These are phyloP conservation scores for Colletotrichum musae DNA, from an alignment of 2,329 filamentous ascomycete species.

Conservation along the genomic window DNA sequence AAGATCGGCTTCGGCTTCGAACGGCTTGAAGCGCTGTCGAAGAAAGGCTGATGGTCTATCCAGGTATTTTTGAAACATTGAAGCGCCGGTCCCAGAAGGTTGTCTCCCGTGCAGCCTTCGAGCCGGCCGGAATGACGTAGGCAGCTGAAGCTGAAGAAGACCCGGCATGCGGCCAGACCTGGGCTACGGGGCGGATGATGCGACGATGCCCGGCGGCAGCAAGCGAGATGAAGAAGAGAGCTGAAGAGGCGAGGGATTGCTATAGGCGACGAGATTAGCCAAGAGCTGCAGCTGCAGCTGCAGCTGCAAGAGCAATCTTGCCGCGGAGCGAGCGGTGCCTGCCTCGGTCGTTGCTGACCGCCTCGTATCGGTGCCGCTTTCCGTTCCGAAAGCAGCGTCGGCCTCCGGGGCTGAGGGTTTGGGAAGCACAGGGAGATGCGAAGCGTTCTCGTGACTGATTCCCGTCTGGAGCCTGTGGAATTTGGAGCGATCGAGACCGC, in stretches of 20 bases:
- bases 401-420: constrained; percentile 1
- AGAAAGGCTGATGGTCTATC: background rate
- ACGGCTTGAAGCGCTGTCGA: background rate
- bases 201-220: background rate
- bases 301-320: constrained; percentile 11
- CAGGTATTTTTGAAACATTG: background rate
- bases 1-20: background rate
- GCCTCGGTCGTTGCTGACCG: constrained; percentile 25
- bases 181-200: background rate
- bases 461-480: background rate
- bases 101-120: background rate
- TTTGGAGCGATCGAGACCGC: constrained; percentile 33
- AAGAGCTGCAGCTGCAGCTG: constrained; percentile 7
- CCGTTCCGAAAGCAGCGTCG: constrained; percentile 33
- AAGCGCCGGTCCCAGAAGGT: background rate
- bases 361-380: constrained; percentile 14
- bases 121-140: constrained; percentile 9
- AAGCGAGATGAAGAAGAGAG: constrained; percentile 11
- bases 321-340: background rate
- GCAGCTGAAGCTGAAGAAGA: background rate
- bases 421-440: background rate
- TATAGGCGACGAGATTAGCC: background rate
- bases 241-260: background rate
- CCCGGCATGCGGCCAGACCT: background rate
- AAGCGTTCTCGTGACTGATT: constrained; percentile 20